These are phyloP conservation scores for Arachnomyces sp. DNA, from an alignment of 2,329 filamentous ascomycete species.

Conservation along the genomic window DNA sequence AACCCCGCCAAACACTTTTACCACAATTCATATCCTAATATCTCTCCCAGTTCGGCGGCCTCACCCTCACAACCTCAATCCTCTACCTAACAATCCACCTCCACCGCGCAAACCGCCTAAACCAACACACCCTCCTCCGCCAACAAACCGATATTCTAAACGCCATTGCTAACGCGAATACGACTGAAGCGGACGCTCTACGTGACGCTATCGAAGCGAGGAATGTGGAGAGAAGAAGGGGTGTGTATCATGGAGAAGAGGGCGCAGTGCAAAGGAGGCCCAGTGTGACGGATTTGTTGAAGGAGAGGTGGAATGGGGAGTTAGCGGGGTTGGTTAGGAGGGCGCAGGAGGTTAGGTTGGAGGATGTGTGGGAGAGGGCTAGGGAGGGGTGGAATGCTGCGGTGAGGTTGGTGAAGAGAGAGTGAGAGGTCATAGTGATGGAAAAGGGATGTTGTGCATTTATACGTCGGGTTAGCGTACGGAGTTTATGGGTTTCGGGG, in stretches of 20 bases:
- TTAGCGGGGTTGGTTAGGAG: constrained; percentile 59
- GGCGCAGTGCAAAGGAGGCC: constrained; percentile 36
- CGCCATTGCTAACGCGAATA: constrained; percentile 24
- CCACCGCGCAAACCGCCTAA: constrained; percentile 59
- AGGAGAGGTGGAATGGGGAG: constrained; percentile 73
- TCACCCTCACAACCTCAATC: constrained; percentile 65
- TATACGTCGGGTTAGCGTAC: too few species aligned
- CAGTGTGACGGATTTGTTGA: constrained; percentile 58
- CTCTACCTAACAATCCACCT: constrained; percentile 65
- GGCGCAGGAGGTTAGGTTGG: constrained; percentile 61
- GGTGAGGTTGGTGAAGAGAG: constrained; percentile 53
- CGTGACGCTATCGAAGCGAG: constrained; percentile 5
- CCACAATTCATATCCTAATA: constrained; percentile 3
- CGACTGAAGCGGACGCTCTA: constrained; percentile 29
- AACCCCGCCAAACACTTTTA: constrained; percentile 4
- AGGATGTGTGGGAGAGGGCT: constrained; percentile 42
- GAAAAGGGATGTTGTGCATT: constrained; percentile 40
- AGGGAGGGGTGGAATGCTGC: constrained; percentile 30
- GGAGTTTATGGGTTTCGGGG: too few species aligned
- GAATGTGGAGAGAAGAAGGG: not conserved
- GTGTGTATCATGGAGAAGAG: constrained; percentile 7
- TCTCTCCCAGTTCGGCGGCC: constrained; percentile 58
- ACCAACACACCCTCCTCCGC: constrained; percentile 37
- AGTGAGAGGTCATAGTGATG: constrained; percentile 60
- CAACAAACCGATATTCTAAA: constrained; percentile 38